Evolutionary conservation across 164 flowering plant genomes (phyloP), one percentile per base, ranked within the genome.

Genomic region (Amborella trichopoda): DNA sequence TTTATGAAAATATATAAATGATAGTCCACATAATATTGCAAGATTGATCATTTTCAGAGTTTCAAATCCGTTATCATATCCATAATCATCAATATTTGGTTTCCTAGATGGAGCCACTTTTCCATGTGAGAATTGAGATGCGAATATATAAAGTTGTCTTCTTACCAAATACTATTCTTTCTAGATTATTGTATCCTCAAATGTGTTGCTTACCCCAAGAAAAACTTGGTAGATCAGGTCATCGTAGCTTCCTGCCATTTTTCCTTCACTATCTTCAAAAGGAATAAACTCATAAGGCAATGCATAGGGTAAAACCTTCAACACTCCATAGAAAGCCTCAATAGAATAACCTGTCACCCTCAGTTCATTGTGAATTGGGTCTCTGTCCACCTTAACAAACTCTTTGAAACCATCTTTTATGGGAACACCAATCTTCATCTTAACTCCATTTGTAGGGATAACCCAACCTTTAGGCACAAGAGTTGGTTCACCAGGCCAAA

Each of bases 401-500:
- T 68, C 66, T 2, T 0, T 10, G 28, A 58, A 73, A 18, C 70
- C 70, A 12, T n/a, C 23, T 28, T 39, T 61, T 0, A 24, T 19
- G 0, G 83, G 77, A 21, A 74, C 73, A 3, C 66, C 73, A 8
- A 77, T 40, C 28, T 40, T 48, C 48, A 74, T 14, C 21, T 58
- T 67, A 33, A 53, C 62, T 26, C 55, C 67, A 23, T 26, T 50
- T 18, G 60, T 48, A 18, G 78, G 69, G 11, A 57, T 45, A 3
- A 20, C 60, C 66, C 63, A 63, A 23, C 69, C 73, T 28, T 42
- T 60, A 0, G 78, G 78, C 0, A 5, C 37, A 0, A 8, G 0
- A 0, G 52, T 44, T 1, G 64, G 11, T 3, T 54, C 72, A 2
- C 76, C 78, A 0, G 78, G 74, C 74, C 74, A 73, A 8, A 67